Evolutionary conservation across 169 alveolate species (phyloP).

Genomic region (Cryptosporidium xiaoi): DNA sequence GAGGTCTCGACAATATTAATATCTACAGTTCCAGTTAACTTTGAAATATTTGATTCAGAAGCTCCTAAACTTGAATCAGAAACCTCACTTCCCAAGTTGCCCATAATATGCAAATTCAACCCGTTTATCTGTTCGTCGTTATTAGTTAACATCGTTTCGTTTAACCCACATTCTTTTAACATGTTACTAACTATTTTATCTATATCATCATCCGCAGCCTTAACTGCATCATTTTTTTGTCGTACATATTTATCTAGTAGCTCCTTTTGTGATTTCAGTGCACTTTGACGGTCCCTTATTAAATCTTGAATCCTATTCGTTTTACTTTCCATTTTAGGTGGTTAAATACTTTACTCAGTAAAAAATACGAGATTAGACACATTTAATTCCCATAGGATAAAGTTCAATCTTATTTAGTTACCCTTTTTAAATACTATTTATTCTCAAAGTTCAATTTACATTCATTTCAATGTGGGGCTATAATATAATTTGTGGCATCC

Average conservation of each 20-base stretch:
- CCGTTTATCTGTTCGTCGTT: conserved; percentile 29
- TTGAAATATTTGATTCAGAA: neutral
- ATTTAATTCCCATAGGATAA: too few species aligned
- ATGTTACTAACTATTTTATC: conserved; percentile 51
- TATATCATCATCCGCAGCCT: conserved; percentile 12
- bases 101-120: conserved; percentile 1
- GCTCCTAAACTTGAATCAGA: neutral
- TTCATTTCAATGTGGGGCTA: too few species aligned
- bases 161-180: conserved; percentile 48
- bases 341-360: too few species aligned
- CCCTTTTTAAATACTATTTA: too few species aligned
- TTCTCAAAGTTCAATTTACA: too few species aligned
- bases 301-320: conserved; percentile 61
- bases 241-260: conserved; percentile 24
- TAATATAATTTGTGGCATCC: too few species aligned
- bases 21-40: conserved; percentile 31
- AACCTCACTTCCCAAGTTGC: conserved; percentile 11
- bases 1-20: conserved; percentile 32
- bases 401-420: too few species aligned
- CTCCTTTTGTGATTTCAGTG: conserved; percentile 57
- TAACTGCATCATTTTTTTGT: neutral
- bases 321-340: conserved; percentile 17
- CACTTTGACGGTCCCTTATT: conserved; percentile 41
- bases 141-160: conserved; percentile 18
- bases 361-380: too few species aligned